Conservation (phyloP, 2,329 filamentous ascomycete genomes). For the Colletotrichum ledebouriae region DNA sequence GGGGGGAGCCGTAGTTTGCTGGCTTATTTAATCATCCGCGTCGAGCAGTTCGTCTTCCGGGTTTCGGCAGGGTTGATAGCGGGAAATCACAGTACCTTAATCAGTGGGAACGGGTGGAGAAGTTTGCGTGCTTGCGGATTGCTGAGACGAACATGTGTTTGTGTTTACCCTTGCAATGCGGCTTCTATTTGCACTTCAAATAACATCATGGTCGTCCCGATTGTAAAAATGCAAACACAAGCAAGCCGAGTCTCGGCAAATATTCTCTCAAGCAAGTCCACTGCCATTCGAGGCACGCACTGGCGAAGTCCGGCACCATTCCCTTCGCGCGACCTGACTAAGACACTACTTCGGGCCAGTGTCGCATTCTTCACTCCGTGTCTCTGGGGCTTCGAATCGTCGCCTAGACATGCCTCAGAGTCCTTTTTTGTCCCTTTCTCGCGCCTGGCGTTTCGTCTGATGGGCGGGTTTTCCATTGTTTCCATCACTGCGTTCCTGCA, state of each 20-base stretch:
- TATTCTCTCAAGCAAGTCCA: neutral
- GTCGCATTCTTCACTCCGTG: conserved; percentile 27
- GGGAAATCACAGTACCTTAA: conserved; percentile 36
- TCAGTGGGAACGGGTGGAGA: conserved; percentile 41
- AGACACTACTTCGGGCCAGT: conserved; percentile 26
- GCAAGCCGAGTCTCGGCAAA: too few relatives aligned
- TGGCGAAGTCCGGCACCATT: conserved; percentile 23
- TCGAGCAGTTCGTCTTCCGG: conserved; percentile 21
- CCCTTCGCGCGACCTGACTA: conserved; percentile 7
- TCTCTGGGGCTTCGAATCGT: neutral
- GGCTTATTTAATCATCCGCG: conserved; percentile 21
- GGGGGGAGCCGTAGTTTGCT: neutral
- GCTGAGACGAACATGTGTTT: conserved; percentile 32
- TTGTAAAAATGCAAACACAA: too few relatives aligned
- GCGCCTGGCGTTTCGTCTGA: neutral
- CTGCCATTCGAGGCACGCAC: conserved; percentile 12
- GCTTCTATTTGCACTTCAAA: too few relatives aligned
- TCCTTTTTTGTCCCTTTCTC: conserved; percentile 10
- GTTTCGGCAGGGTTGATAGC: conserved; percentile 37
- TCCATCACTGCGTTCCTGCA: conserved; percentile 11
- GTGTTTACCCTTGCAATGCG: neutral
- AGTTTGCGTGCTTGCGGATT: conserved; percentile 1
- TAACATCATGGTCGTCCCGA: too few relatives aligned
- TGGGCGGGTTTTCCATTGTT: conserved; percentile 15
- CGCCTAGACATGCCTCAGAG: conserved; percentile 29